A percentile compares a stretch with the other conserved stretches of the same genome.
Evolutionary conservation across 2,329 filamentous ascomycete genomes (phyloP).

Genomic region (Didymella keratinophila): DNA sequence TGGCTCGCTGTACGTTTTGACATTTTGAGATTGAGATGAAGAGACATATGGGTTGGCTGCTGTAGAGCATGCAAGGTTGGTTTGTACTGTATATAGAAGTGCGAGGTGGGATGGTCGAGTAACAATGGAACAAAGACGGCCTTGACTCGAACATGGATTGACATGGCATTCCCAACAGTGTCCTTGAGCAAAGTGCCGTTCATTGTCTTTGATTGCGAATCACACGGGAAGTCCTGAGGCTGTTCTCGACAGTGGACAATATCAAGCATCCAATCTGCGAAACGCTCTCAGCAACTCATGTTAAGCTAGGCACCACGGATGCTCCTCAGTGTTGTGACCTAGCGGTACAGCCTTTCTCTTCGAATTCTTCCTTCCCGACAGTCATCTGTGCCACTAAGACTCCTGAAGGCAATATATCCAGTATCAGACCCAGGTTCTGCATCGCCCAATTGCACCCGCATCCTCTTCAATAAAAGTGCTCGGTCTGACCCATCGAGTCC

Average conservation of each 20-base stretch:
- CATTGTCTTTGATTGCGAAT: too few relatives aligned
- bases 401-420: not conserved
- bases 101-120: too few relatives aligned
- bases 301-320: too few relatives aligned
- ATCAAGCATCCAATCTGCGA: too few relatives aligned
- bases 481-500: not conserved
- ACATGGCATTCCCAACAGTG: not conserved
- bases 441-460: not conserved
- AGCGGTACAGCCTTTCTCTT: not conserved
- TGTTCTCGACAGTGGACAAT: too few relatives aligned
- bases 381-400: not conserved
- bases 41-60: too few relatives aligned
- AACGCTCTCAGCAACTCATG: too few relatives aligned
- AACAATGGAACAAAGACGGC: not conserved
- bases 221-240: too few relatives aligned
- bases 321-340: not conserved
- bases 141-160: not conserved
- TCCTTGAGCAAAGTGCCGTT: not conserved
- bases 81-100: too few relatives aligned
- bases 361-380: not conserved
- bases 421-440: not conserved
- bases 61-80: too few relatives aligned
- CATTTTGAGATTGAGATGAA: not conserved
- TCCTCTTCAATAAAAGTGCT: not conserved
- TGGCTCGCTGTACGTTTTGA: not conserved